Base-by-base conservation (phyloP, 768 basidiomycete genomes). In the Floccularia luteovirens region DNA sequence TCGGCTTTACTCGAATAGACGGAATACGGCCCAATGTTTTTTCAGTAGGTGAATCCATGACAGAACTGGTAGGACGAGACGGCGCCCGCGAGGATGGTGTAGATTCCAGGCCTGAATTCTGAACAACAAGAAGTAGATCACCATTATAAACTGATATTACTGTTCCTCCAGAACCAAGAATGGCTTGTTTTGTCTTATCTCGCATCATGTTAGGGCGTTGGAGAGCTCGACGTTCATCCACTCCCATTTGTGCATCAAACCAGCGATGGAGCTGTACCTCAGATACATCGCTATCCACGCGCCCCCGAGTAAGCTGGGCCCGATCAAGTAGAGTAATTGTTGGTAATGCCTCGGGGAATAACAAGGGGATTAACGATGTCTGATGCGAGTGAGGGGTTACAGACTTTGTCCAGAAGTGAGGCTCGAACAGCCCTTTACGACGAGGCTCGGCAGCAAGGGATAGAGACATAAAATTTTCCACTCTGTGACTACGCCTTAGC, bases 401-500 rank as follows among this genome's bases (percentile, higher is more conserved):
- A 10, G 65, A 45, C 31, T 72, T 69, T 3, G 68, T 62, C 85
- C 85, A 90, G 59, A 81, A 87, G 48, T 80, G 75, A 0, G 85
- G 83, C 46, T 87, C 84, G 41, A 85, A 89, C 1, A 82, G 59
- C 5, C 83, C 82, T 54, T 72, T 79, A n/a, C 79, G 68, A 16
- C 79, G 72, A 5, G 85, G 77, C 49, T 90, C 88, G 12, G 81
- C 76, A 27, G 82, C 76, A 24, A 87, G 56, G 2, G 88, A 90
- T 14, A 87, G 64, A 0, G 82, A 77, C 74, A 81, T 82, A 50
- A 87, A 89, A 44, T 85, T 82, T 19, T 85, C 85, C 44, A 83
- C 62, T 5, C 82, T 87, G n/a, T 19, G 17, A 38, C 33, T 19
- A 48, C 43, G 3, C 44, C 32, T 24, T n/a, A n/a, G 23, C 21